phyloP scores from a whole-genome alignment of 164 flowering plant species.

The Hamamelis virginiana region DNA sequence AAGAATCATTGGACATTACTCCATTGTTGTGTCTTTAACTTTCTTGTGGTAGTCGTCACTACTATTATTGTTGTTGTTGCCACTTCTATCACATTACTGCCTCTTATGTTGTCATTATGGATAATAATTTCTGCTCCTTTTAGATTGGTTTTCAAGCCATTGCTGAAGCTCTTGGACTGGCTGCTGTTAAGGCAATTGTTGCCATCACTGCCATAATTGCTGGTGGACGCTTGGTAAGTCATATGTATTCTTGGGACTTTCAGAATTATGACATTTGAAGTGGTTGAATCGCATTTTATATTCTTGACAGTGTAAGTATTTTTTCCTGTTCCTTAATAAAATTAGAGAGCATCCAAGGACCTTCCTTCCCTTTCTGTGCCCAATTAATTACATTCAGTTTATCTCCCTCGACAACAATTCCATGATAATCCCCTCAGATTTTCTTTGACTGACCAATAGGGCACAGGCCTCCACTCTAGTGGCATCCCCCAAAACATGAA shows the following conservation, averaged over 20 bases:
- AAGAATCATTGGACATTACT: not conserved
- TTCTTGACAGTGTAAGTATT: not conserved
- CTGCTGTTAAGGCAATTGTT: conserved; percentile 94
- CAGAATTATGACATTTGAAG: not conserved
- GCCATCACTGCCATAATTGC: conserved; percentile 96
- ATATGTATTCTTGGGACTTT: not conserved
- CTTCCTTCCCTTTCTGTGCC: no score
- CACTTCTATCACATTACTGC: not conserved
- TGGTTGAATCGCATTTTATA: not conserved
- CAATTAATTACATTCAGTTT: no score
- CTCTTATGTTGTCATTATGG: conserved; percentile 2
- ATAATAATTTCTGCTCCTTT: conserved; percentile 7
- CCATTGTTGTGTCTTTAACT: not conserved
- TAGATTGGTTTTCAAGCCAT: conserved; percentile 99
- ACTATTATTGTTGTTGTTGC: conserved; percentile 6
- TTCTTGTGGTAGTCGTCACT: not conserved
- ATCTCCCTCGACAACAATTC: no score
- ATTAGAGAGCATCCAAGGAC: no score
- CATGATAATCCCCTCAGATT: no score
- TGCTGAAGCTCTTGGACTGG: conserved; percentile 98
- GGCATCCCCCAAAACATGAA: no score
- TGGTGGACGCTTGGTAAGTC: conserved; percentile 94
- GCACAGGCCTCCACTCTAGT: no score
- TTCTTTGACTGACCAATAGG: no score
- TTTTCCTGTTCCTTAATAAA: not conserved